A percentile compares a stretch with the other conserved stretches of the same genome.
These are phyloP conservation scores for Colletotrichum navitas DNA, from an alignment of 2,329 filamentous ascomycete species.

Conservation along the genomic window DNA sequence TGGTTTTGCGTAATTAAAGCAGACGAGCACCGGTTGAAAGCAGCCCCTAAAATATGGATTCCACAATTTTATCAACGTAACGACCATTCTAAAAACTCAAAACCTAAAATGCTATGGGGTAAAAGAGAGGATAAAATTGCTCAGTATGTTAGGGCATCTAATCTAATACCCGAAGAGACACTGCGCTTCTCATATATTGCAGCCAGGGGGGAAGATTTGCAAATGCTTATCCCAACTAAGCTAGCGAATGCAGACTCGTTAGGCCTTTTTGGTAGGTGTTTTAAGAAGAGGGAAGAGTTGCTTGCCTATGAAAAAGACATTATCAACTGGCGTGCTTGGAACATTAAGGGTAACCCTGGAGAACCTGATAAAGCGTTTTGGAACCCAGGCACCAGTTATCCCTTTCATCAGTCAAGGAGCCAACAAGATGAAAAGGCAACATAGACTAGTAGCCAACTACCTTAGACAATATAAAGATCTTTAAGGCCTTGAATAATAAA, in stretches of 20 bases:
- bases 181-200: not conserved
- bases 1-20: not conserved
- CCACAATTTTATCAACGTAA: not conserved
- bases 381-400: too few relatives aligned
- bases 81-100: not conserved
- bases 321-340: not conserved
- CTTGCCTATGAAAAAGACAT: not conserved
- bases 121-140: not conserved
- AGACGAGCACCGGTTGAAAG: not conserved
- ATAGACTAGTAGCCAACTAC: too few relatives aligned
- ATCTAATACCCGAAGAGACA: not conserved
- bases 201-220: not conserved
- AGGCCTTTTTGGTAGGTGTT: not conserved
- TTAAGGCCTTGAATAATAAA: too few relatives aligned
- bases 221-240: not conserved
- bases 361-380: not conserved
- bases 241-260: not conserved
- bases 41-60: not conserved
- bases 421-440: too few relatives aligned
- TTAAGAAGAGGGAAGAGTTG: not conserved
- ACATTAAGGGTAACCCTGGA: not conserved
- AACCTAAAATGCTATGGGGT: not conserved
- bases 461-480: too few relatives aligned
- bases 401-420: too few relatives aligned
- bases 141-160: not conserved